These are phyloP conservation scores for Chaetomiaceae sp. DNA, from an alignment of 2,329 filamentous ascomycete genomes.

Conservation along the genomic window DNA sequence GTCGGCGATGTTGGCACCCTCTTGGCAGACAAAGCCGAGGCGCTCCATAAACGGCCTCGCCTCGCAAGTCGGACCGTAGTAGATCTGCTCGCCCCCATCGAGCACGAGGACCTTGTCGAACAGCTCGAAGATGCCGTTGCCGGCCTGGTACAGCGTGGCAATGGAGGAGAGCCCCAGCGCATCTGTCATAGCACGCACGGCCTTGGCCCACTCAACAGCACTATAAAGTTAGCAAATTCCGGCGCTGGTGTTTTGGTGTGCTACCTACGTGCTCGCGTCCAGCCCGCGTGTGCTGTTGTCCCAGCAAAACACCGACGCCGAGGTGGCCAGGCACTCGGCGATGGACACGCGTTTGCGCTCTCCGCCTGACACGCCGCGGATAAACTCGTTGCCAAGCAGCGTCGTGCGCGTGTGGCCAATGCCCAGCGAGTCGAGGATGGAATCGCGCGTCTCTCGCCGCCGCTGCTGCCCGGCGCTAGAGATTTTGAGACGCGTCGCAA, in stretches of 20 bases:
- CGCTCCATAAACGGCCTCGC: slow-evolving; percentile 61
- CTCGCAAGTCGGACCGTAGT: slow-evolving; percentile 53
- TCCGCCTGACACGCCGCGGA: slow-evolving; percentile 68
- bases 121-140: slow-evolving; percentile 57
- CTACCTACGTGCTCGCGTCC: too few relatives aligned
- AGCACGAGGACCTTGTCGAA: slow-evolving; percentile 55
- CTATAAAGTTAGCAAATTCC: too few relatives aligned
- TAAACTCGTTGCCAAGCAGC: slow-evolving; percentile 66
- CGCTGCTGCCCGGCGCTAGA: too few relatives aligned
- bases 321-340: slow-evolving; percentile 53
- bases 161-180: slow-evolving; percentile 59
- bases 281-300: slow-evolving; percentile 69
- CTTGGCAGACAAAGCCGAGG: slow-evolving; percentile 61
- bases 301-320: slow-evolving; percentile 58
- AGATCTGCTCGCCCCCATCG: slow-evolving; percentile 57
- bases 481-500: too few relatives aligned
- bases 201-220: slow-evolving; percentile 71
- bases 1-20: slow-evolving; percentile 63
- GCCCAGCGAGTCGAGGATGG: slow-evolving; percentile 70
- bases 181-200: slow-evolving; percentile 60
- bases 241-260: slow-evolving; percentile 69
- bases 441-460: too few relatives aligned
- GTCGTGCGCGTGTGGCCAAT: slow-evolving; percentile 69
- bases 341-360: slow-evolving; percentile 64
- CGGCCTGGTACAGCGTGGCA: slow-evolving; percentile 70